Conservation (phyloP, 208 protist genomes). For the Trypanosoma mega region DNA sequence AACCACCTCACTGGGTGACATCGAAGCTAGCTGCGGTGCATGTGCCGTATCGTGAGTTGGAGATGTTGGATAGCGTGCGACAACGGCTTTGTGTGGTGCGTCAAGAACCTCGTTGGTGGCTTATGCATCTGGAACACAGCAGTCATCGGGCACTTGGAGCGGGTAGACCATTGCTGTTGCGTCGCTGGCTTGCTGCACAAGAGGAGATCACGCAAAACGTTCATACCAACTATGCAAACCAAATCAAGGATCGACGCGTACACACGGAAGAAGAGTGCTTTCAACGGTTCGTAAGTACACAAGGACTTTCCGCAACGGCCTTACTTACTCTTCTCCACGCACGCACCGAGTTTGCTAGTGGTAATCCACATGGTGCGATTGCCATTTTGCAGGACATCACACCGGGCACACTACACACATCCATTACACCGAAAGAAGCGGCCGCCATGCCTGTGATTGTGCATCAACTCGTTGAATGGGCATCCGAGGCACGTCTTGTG, state of each 20-base stretch:
- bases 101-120: slow-evolving; percentile 28
- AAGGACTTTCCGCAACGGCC: slow-evolving; percentile 14
- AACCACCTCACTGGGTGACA: slow-evolving; percentile 17
- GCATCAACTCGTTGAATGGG: slow-evolving; percentile 62
- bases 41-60: slow-evolving; percentile 18
- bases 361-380: slow-evolving; percentile 26
- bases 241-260: background rate
- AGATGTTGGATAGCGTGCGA: slow-evolving; percentile 25
- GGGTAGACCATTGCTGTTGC: slow-evolving; percentile 18
- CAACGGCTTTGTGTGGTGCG: slow-evolving; percentile 20
- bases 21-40: slow-evolving; percentile 11
- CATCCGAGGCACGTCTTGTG: slow-evolving; percentile 37
- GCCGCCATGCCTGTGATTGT: slow-evolving; percentile 42
- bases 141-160: slow-evolving; percentile 21
- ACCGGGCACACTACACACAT: background rate
- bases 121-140: slow-evolving; percentile 19
- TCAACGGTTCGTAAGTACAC: background rate
- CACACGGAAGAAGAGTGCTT: too few species aligned
- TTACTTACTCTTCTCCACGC: slow-evolving; percentile 30
- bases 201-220: background rate
- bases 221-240: background rate
- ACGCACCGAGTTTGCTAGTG: slow-evolving; percentile 28
- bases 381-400: slow-evolving; percentile 28
- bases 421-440: slow-evolving; percentile 28
- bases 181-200: slow-evolving; percentile 27